Conservation (phyloP, 345 rosid species). For the Mangifera indica region DNA sequence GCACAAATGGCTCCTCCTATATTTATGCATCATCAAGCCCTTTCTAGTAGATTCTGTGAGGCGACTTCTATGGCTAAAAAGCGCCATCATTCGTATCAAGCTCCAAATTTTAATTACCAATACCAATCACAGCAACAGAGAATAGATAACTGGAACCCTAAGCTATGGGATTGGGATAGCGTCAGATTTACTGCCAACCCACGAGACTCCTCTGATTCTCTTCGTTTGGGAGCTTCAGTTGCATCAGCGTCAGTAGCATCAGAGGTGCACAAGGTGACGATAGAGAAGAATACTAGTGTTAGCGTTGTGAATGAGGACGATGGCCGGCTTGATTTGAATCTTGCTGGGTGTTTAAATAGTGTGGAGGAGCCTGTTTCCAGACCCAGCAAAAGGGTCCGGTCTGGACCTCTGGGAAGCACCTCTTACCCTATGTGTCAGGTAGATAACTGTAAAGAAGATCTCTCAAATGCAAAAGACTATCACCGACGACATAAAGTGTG, state of each 20-base stretch:
- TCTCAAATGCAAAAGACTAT: conserved; percentile 79
- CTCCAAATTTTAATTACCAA: conserved; percentile 27
- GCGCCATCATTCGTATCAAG: conserved; percentile 53
- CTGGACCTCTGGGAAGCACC: conserved; percentile 69
- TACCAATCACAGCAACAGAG: conserved; percentile 27
- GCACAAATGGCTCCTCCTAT: conserved; percentile 65
- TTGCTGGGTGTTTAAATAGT: conserved; percentile 48
- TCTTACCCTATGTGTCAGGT: conserved; percentile 84
- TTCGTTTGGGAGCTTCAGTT: conserved; percentile 31
- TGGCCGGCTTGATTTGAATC: conserved; percentile 67
- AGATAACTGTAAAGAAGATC: conserved; percentile 73
- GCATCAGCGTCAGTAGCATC: background rate
- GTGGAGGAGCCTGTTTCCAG: conserved; percentile 53
- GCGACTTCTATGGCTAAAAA: conserved; percentile 52
- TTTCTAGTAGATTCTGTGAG: conserved; percentile 43
- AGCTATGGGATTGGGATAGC: conserved; percentile 81
- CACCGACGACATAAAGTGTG: conserved; percentile 94
- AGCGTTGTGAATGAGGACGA: conserved; percentile 34
- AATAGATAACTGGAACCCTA: conserved; percentile 62
- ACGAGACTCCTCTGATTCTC: conserved; percentile 31
- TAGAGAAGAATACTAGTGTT: conserved; percentile 21
- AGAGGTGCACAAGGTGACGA: background rate
- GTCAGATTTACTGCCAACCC: conserved; percentile 66
- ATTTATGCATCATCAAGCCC: conserved; percentile 57
- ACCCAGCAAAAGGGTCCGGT: conserved; percentile 67